phyloP scores from a whole-genome alignment of 371 early-diverging fungal species.

The Blastocladiella emersonii region DNA sequence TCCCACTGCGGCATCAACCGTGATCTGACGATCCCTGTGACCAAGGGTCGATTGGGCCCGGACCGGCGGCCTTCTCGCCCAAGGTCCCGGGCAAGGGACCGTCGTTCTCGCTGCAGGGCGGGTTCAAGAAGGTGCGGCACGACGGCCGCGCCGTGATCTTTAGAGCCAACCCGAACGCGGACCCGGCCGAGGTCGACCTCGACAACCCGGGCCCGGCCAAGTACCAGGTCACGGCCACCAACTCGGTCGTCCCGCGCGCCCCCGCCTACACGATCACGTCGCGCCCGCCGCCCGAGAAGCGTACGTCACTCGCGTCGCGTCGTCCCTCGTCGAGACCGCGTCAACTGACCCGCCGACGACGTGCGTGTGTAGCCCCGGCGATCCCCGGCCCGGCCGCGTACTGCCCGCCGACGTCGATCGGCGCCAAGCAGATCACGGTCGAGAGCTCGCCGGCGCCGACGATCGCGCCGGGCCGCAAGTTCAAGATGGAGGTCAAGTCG shows the following conservation, averaged over 20 bases:
- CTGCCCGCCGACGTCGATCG: neutral
- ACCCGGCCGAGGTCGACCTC: neutral
- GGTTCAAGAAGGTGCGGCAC: neutral
- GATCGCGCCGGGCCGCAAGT: neutral
- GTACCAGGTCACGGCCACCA: neutral
- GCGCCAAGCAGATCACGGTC: neutral
- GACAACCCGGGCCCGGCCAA: conserved; percentile 1
- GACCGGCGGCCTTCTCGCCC: neutral
- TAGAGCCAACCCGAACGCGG: neutral
- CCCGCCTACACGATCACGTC: conserved; percentile 1
- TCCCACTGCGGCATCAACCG: no score
- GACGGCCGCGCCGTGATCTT: neutral
- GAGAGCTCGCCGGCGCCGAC: neutral
- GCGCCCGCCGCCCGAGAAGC: neutral
- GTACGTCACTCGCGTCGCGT: neutral
- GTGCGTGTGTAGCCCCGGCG: neutral
- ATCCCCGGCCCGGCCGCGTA: neutral
- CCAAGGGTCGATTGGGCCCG: conserved; percentile 1
- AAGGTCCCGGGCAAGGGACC: neutral
- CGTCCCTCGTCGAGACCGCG: neutral
- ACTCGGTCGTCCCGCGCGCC: neutral
- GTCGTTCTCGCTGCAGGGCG: neutral
- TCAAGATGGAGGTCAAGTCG: neutral
- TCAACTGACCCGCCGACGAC: neutral
- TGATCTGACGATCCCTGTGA: no score